Evolutionary conservation across 2,329 filamentous ascomycete genomes (phyloP).

Genomic region (Pseudogymnoascus sp.): DNA sequence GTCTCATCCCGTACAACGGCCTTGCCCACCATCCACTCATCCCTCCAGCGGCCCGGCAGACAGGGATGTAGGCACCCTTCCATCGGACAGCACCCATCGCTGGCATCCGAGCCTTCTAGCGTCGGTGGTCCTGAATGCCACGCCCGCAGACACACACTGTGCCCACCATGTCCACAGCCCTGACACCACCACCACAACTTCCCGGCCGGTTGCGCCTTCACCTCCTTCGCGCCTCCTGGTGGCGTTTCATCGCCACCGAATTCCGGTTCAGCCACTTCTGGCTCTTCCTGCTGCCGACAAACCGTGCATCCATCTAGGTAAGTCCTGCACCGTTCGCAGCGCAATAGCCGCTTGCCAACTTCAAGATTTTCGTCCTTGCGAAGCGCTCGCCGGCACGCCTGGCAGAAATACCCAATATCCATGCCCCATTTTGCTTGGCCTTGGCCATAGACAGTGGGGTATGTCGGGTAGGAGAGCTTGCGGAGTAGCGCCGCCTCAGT

Average conservation of each 20-base stretch:
- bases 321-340: constrained; percentile 47
- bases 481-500: constrained; percentile 53
- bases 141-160: constrained; percentile 49
- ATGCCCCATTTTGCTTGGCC: constrained; percentile 49
- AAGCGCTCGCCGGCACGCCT: constrained; percentile 44
- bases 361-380: constrained; percentile 37
- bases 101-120: constrained; percentile 29
- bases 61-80: constrained; percentile 59
- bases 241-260: constrained; percentile 19
- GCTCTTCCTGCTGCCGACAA: constrained; percentile 40
- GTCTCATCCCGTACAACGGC: constrained; percentile 30
- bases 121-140: constrained; percentile 42
- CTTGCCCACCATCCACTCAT: constrained; percentile 33
- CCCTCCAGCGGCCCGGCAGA: constrained; percentile 48
- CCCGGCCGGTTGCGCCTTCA: background rate
- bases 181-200: constrained; percentile 55
- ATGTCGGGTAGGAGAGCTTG: constrained; percentile 49
- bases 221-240: constrained; percentile 13
- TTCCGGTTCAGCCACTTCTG: constrained; percentile 36
- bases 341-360: constrained; percentile 42
- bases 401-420: constrained; percentile 45
- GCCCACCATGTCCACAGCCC: constrained; percentile 55
- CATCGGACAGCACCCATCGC: constrained; percentile 53
- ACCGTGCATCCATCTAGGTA: constrained; percentile 51
- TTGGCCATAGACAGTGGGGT: constrained; percentile 44